Base-by-base conservation (phyloP, 176 grass and related monocot genomes). In the Eragrostis curvula region DNA sequence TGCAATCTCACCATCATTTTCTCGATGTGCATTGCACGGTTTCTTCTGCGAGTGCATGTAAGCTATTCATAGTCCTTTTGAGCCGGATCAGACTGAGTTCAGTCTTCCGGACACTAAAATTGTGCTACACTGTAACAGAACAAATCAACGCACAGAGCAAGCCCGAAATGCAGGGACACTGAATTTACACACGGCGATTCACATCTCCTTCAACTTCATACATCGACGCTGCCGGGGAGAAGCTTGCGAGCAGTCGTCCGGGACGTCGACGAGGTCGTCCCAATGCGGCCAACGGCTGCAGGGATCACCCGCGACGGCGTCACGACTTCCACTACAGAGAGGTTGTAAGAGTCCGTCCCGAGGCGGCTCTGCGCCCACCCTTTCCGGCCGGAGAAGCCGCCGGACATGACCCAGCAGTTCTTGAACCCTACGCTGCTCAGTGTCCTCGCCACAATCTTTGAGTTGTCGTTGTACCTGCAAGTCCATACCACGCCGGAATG, bases 331-430 rank as follows among this genome's bases (percentile, higher is more conserved):
- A 86, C 75, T 2, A 90, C 53, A 16, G 96, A 86, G 12, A 88
- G 59, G 68, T 83, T 91, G 85, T 87, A 98, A 0, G 88, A 88
- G 0, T 91, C 96, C 3, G 83, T 82, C 12, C 92, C 96, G 23
- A 98, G 73, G 12, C 87, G 86, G 87, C 87, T 98, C 71, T 93
- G 90, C 53, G 83, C 58, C 96, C 96, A 98, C 44, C 96, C 96
- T 73, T 87, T 95, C 50, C 90, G 28, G 64, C 96, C 96, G 0
- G 88, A 91, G 90, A 98, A 98, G 29, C 96, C 96, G 13, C 90
- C 88, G 25, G 74, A 23, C 96, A 95, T 89, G 44, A 88, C 87
- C 90, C 90, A 98, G 78, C 88, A 91, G 84, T 98, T 98, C 66
- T 85, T 82, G 78, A 98, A 95, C 17, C 96, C 92, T 1, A 95